Conservation (phyloP, 2,329 filamentous ascomycete species). For the Aspergillus ochraceus region DNA sequence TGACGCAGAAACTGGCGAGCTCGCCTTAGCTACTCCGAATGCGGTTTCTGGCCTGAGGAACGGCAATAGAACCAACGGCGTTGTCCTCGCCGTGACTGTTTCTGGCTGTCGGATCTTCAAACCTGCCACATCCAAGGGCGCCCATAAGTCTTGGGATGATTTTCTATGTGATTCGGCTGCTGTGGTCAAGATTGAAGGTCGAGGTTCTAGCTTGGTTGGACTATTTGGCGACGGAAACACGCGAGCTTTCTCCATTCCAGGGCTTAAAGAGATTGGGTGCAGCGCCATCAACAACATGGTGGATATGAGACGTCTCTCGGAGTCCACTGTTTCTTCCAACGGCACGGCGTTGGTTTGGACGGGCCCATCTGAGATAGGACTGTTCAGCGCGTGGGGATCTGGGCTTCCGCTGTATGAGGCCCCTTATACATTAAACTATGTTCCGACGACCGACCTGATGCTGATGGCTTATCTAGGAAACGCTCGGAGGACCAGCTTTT, state of each 20-base stretch:
- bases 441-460: background rate
- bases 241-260: slow-evolving; percentile 83
- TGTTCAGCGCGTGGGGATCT: slow-evolving; percentile 82
- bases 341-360: slow-evolving; percentile 87
- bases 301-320: slow-evolving; percentile 70
- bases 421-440: background rate
- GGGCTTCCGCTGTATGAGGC: slow-evolving; percentile 61
- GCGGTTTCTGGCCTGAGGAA: slow-evolving; percentile 74
- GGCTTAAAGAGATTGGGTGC: slow-evolving; percentile 77
- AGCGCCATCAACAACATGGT: slow-evolving; percentile 65
- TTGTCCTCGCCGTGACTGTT: slow-evolving; percentile 72
- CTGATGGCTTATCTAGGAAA: slow-evolving; percentile 32
- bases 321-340: slow-evolving; percentile 69
- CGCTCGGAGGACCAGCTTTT: slow-evolving; percentile 68
- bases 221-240: slow-evolving; percentile 80
- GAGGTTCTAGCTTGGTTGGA: slow-evolving; percentile 76
- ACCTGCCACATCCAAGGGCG: slow-evolving; percentile 82
- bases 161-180: slow-evolving; percentile 77
- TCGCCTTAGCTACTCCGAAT: slow-evolving; percentile 72
- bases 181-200: slow-evolving; percentile 71
- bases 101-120: slow-evolving; percentile 83
- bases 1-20: slow-evolving; percentile 71
- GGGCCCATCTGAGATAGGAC: slow-evolving; percentile 78
- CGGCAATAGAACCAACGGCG: slow-evolving; percentile 74
- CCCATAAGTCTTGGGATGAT: slow-evolving; percentile 84